phyloP scores from a whole-genome alignment of 2,329 filamentous ascomycete genomes.

The Huntiella savannae region DNA sequence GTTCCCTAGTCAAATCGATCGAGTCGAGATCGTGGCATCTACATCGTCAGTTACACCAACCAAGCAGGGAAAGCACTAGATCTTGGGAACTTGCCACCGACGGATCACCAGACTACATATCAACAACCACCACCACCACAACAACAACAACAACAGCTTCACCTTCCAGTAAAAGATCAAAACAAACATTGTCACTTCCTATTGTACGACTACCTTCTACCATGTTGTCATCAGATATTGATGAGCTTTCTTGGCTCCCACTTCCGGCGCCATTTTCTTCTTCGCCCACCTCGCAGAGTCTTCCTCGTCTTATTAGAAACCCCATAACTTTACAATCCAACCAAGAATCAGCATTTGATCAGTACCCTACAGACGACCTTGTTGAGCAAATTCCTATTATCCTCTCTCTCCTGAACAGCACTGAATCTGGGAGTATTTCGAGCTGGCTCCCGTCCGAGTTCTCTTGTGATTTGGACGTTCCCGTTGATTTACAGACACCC shows the following conservation, averaged over 20 bases:
- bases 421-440: background rate
- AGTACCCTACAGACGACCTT: background rate
- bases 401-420: background rate
- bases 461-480: background rate
- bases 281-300: background rate
- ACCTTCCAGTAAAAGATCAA: background rate
- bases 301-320: background rate
- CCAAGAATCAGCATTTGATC: no score
- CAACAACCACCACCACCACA: no score
- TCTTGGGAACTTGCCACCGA: no score
- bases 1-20: no score
- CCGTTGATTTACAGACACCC: background rate
- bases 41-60: no score
- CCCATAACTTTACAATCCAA: background rate
- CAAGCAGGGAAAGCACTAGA: no score
- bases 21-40: no score
- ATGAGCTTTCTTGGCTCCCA: constrained; percentile 5
- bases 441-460: background rate
- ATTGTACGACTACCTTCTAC: background rate
- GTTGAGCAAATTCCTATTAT: constrained; percentile 1
- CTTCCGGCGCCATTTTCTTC: constrained; percentile 2
- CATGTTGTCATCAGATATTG: background rate
- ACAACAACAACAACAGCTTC: no score
- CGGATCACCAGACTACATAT: no score
- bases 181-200: background rate